A percentile compares a stretch with the other conserved stretches of the same genome.
These are phyloP conservation scores for Mrakia frigida DNA, from an alignment of 768 basidiomycete species.

Conservation along the genomic window DNA sequence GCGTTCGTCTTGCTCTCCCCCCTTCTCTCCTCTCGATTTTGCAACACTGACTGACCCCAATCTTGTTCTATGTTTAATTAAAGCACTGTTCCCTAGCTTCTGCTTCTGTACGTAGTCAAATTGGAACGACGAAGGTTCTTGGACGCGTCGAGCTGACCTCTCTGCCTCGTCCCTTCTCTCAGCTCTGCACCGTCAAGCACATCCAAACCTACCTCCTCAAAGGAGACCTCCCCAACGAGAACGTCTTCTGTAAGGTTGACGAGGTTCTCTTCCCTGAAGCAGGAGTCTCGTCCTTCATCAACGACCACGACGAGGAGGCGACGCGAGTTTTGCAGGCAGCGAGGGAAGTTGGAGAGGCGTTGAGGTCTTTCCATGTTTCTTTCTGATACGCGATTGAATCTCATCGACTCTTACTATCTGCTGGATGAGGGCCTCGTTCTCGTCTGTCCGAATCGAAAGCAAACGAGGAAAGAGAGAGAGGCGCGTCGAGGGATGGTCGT, in stretches of 20 bases:
- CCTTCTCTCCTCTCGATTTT: not conserved
- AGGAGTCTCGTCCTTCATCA: too few relatives aligned
- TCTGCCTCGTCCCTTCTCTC: not conserved
- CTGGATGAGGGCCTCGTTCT: too few relatives aligned
- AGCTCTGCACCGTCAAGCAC: conserved; percentile 11
- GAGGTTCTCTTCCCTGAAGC: not conserved
- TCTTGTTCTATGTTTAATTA: not conserved
- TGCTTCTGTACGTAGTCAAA: not conserved
- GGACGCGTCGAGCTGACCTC: not conserved
- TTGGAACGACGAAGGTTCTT: not conserved
- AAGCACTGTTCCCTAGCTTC: not conserved
- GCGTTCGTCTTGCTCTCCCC: not conserved
- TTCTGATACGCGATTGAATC: too few relatives aligned
- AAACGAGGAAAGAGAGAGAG: too few relatives aligned
- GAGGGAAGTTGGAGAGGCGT: too few relatives aligned
- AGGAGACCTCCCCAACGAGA: not conserved
- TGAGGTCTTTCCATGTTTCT: too few relatives aligned
- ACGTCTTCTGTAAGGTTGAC: not conserved
- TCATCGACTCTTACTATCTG: too few relatives aligned
- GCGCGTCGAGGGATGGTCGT: too few relatives aligned
- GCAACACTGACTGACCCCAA: not conserved
- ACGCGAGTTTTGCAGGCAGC: too few relatives aligned
- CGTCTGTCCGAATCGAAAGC: too few relatives aligned
- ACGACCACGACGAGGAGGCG: too few relatives aligned
- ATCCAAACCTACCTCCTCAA: not conserved